Base-by-base conservation (phyloP, 495 filamentous ascomycete genomes). In the Daldinia concentrica region DNA sequence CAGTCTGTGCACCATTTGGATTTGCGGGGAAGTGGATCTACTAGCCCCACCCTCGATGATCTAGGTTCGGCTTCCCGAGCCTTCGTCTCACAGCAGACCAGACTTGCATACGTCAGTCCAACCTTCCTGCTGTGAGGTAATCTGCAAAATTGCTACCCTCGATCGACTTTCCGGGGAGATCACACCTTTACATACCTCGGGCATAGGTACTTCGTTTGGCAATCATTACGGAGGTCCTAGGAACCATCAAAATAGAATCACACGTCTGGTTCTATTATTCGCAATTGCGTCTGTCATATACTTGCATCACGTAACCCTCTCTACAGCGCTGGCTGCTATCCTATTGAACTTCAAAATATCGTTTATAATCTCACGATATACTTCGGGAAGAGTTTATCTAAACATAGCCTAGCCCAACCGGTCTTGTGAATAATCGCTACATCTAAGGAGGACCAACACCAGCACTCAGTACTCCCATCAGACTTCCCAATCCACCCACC, bases 11-110 rank as follows among this genome's bases (percentile, higher is more conserved):
- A 48, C 5, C 9, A 11, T 30, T 30, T 30, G 12, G 27, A 12
- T 54, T 66, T 70, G 71, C 71, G 66, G 71, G 71, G 71, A 74
- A 73, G 71, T 73, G 71, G 71, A 69, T 59, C 58, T 27, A 32
- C 9, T 55, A 11, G 19, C 54, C 65, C 65, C 59, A 50, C 57
- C 22, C 24, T n/a, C 3, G 9, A 48, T 43, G 37, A 60, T 43
- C 36, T 43, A 30, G 57, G 17, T 54, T 52, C 4, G 6, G 55
- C 22, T 6, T 57, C 56, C 60, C 45, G 43, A 48, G 50, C 36
- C 34, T 68, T 62, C 64, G 36, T 62, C 60, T 58, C 50, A 69
- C 29, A 43, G 36, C 62, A 30, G 37, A 7, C 50, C 54, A 50
- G 34, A 71, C 68, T 62, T 66, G 63, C 58, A 54, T 71, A 71